These are phyloP conservation scores for Colletotrichum brevisporum DNA, from an alignment of 2,329 filamentous ascomycete species.

Conservation along the genomic window DNA sequence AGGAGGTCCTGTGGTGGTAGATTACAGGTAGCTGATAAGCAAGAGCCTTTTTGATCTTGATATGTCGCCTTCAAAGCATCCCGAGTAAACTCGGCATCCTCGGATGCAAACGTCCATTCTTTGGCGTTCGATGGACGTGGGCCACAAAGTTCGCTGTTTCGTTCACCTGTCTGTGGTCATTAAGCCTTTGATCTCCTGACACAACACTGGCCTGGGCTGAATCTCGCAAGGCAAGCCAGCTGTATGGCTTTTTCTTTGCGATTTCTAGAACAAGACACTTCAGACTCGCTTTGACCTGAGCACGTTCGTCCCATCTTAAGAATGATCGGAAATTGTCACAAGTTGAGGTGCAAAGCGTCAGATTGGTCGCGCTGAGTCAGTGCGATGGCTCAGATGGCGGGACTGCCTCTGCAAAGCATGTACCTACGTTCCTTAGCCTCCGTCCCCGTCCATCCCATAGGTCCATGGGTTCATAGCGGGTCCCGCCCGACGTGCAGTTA, in stretches of 20 bases:
- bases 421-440: not conserved
- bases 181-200: constrained; percentile 6
- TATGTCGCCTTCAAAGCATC: no score
- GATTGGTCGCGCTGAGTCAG: constrained; percentile 25
- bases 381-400: not conserved
- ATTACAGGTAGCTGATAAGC: constrained; percentile 28
- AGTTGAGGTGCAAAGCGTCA: constrained; percentile 11
- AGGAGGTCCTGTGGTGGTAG: not conserved
- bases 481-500: not conserved
- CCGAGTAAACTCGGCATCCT: no score
- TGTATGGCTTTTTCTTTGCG: not conserved
- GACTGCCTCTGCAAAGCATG: not conserved
- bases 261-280: not conserved
- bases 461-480: no score
- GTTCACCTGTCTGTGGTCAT: not conserved
- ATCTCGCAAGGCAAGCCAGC: constrained; percentile 2
- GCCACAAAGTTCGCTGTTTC: no score
- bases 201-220: constrained; percentile 14
- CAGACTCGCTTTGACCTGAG: constrained; percentile 28
- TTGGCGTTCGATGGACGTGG: no score
- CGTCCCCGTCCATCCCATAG: no score
- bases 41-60: no score
- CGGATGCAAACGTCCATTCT: no score
- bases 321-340: constrained; percentile 16
- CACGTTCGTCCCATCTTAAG: constrained; percentile 29